Evolutionary conservation across 352 stramenopile species (phyloP).

Genomic region (Phytophthora boehmeriae): DNA sequence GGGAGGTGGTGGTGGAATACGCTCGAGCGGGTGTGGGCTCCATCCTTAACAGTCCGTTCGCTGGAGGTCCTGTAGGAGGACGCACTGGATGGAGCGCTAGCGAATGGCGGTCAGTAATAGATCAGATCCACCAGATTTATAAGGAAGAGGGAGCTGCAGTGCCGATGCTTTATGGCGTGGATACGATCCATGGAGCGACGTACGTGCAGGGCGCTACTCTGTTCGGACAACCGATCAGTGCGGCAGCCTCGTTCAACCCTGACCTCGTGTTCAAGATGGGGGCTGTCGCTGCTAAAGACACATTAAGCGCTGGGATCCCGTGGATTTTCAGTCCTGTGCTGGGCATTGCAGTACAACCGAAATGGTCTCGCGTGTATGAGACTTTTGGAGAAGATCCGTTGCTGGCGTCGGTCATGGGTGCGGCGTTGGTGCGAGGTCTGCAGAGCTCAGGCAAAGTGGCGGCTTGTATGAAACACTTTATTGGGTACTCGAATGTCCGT

Average conservation of each 20-base stretch:
- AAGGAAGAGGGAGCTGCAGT: slow-evolving; percentile 51
- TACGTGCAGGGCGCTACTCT: slow-evolving; percentile 87
- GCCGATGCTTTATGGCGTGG: slow-evolving; percentile 88
- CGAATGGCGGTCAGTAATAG: slow-evolving; percentile 68
- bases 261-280: slow-evolving; percentile 76
- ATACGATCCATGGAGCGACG: slow-evolving; percentile 91
- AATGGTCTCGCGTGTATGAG: slow-evolving; percentile 92
- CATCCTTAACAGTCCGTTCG: slow-evolving; percentile 86
- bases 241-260: slow-evolving; percentile 89
- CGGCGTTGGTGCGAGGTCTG: slow-evolving; percentile 78
- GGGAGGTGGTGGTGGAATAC: slow-evolving; percentile 57
- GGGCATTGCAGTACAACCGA: slow-evolving; percentile 76
- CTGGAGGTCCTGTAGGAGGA: slow-evolving; percentile 43
- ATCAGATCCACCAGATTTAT: slow-evolving; percentile 80
- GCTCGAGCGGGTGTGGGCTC: slow-evolving; percentile 82
- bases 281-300: slow-evolving; percentile 84
- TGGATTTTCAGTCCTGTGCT: slow-evolving; percentile 94
- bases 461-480: slow-evolving; percentile 92
- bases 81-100: slow-evolving; percentile 67
- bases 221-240: slow-evolving; percentile 88
- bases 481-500: slow-evolving; percentile 78
- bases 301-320: slow-evolving; percentile 82
- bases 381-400: slow-evolving; percentile 94
- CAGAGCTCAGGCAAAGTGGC: slow-evolving; percentile 68
- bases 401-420: slow-evolving; percentile 72